These are phyloP conservation scores for Penicillium ochrochloron DNA, from an alignment of 495 filamentous ascomycete species.

Conservation along the genomic window DNA sequence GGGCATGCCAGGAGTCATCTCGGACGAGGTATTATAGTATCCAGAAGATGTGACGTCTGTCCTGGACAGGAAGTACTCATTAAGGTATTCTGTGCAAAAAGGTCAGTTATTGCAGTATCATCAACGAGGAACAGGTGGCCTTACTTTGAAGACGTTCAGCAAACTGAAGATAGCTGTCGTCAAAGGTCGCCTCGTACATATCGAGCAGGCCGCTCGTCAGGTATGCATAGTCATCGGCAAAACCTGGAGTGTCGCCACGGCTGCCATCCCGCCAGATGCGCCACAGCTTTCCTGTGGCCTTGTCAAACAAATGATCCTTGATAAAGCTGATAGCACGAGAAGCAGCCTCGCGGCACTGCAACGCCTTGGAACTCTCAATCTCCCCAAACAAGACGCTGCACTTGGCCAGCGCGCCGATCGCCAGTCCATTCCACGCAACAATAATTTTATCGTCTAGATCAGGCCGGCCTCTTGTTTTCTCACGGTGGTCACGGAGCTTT, in stretches of 20 bases:
- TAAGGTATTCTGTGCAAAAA: slow-evolving; percentile 61
- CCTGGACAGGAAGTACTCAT: slow-evolving; percentile 68
- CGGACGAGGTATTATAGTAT: slow-evolving; percentile 83
- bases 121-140: slow-evolving; percentile 15
- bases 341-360: slow-evolving; percentile 66
- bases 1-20: slow-evolving; percentile 65
- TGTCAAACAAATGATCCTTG: slow-evolving; percentile 75
- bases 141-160: slow-evolving; percentile 82
- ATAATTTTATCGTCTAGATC: slow-evolving; percentile 91
- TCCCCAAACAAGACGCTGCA: slow-evolving; percentile 67
- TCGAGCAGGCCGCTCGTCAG: slow-evolving; percentile 82
- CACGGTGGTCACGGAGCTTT: slow-evolving; percentile 74
- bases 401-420: slow-evolving; percentile 80
- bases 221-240: slow-evolving; percentile 96
- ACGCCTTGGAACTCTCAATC: slow-evolving; percentile 60
- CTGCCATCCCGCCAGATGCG: slow-evolving; percentile 75
- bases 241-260: slow-evolving; percentile 70
- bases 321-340: slow-evolving; percentile 76
- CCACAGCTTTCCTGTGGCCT: slow-evolving; percentile 62
- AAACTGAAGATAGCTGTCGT: slow-evolving; percentile 78
- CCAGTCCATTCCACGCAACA: slow-evolving; percentile 85
- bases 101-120: slow-evolving; percentile 19
- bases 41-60: slow-evolving; percentile 56
- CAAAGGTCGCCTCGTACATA: slow-evolving; percentile 86
- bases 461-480: slow-evolving; percentile 78